phyloP scores from a whole-genome alignment of 2,329 filamentous ascomycete genomes.

The Epichloe bromicola region DNA sequence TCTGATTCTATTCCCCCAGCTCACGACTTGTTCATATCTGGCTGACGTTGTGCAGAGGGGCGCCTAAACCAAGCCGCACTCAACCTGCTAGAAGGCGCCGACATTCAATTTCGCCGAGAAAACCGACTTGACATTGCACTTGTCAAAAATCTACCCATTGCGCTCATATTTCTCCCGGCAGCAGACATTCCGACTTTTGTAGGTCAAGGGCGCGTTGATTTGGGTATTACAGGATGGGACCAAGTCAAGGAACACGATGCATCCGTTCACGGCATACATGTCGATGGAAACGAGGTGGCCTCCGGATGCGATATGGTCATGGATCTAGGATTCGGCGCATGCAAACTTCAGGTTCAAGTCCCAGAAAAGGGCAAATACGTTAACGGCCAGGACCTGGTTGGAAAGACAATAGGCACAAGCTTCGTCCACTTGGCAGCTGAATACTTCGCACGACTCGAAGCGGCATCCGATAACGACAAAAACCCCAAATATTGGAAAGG shows the following conservation, averaged over 20 bases:
- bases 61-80: slow-evolving; percentile 79
- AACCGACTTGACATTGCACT: slow-evolving; percentile 93
- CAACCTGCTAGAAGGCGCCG: slow-evolving; percentile 82
- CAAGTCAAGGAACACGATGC: slow-evolving; percentile 86
- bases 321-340: slow-evolving; percentile 80
- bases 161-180: slow-evolving; percentile 90
- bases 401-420: slow-evolving; percentile 89
- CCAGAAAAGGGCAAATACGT: slow-evolving; percentile 67
- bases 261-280: slow-evolving; percentile 36
- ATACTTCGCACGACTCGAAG: slow-evolving; percentile 74
- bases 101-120: slow-evolving; percentile 94
- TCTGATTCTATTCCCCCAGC: neutral
- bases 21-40: neutral
- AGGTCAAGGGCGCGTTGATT: slow-evolving; percentile 81
- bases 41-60: slow-evolving; percentile 46
- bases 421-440: slow-evolving; percentile 74
- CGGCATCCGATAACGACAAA: slow-evolving; percentile 28
- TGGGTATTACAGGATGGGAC: slow-evolving; percentile 90
- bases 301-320: slow-evolving; percentile 72
- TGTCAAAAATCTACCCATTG: slow-evolving; percentile 91
- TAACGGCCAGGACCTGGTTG: slow-evolving; percentile 65
- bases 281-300: slow-evolving; percentile 30
- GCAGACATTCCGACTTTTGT: slow-evolving; percentile 97
- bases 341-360: slow-evolving; percentile 94
- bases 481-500: slow-evolving; percentile 22